Conservation (phyloP, 805 yeast genomes). For the Hanseniaspora vineae region DNA sequence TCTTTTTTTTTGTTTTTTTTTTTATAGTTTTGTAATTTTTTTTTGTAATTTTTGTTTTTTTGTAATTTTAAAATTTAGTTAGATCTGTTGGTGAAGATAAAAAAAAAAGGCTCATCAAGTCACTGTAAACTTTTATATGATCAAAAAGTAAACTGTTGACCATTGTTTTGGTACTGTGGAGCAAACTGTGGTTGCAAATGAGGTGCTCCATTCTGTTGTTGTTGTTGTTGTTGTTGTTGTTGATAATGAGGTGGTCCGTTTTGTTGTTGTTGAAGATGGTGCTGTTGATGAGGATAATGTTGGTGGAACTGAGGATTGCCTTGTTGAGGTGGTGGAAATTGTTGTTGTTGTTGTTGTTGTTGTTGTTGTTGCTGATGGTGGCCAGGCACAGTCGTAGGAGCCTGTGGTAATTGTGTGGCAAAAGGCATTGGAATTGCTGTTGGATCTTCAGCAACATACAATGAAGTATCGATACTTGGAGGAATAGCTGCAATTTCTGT, state of each 20-base stretch:
- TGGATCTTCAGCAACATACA: slow-evolving; percentile 74
- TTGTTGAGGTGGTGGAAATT: slow-evolving; percentile 11
- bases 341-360: slow-evolving; percentile 9
- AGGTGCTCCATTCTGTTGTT: not conserved
- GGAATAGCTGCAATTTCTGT: slow-evolving; percentile 97
- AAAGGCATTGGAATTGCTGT: slow-evolving; percentile 79
- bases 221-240: not conserved
- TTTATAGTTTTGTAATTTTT: too few relatives aligned
- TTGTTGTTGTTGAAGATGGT: slow-evolving; percentile 4
- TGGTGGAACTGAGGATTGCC: slow-evolving; percentile 4
- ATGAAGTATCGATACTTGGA: slow-evolving; percentile 72
- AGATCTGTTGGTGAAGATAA: too few relatives aligned
- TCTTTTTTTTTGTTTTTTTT: too few relatives aligned
- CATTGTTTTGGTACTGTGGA: not conserved
- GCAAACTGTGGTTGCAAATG: not conserved
- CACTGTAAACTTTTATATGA: too few relatives aligned
- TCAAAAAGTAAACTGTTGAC: too few relatives aligned
- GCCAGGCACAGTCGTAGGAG: slow-evolving; percentile 13
- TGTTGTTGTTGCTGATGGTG: slow-evolving; percentile 15
- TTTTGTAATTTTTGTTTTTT: too few relatives aligned
- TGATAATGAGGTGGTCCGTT: not conserved
- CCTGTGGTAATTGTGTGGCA: slow-evolving; percentile 41
- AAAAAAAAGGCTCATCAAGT: too few relatives aligned
- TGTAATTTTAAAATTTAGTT: too few relatives aligned
- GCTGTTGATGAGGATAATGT: slow-evolving; percentile 12